Conservation (phyloP, 1,284 basidiomycete species). For the Termitomyces sp. region DNA sequence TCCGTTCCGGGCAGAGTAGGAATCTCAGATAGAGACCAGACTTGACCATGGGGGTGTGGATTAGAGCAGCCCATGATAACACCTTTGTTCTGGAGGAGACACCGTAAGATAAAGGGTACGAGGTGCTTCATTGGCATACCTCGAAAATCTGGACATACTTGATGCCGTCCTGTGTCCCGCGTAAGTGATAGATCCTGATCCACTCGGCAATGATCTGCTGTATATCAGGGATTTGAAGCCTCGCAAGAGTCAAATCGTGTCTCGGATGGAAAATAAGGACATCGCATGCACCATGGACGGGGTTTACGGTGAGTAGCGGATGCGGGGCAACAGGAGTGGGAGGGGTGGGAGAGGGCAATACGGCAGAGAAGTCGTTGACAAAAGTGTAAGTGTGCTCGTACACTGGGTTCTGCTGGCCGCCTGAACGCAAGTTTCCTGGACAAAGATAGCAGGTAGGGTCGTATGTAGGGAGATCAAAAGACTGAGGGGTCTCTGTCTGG, state of each 20-base stretch:
- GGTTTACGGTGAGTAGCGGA: constrained; percentile 63
- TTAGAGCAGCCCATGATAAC: constrained; percentile 96
- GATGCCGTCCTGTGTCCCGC: constrained; percentile 63
- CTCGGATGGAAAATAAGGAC: constrained; percentile 88
- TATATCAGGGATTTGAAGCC: constrained; percentile 62
- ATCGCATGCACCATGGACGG: constrained; percentile 83
- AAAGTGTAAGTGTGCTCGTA: constrained; percentile 75
- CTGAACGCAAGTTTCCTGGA: constrained; percentile 81
- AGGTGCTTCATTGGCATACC: constrained; percentile 34
- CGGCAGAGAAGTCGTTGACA: constrained; percentile 84
- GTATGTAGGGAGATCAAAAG: constrained; percentile 54
- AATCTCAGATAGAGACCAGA: constrained; percentile 78
- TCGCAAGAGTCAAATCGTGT: constrained; percentile 88
- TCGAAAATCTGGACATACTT: constrained; percentile 88
- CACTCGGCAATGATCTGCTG: constrained; percentile 72
- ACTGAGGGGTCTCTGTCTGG: constrained; percentile 68
- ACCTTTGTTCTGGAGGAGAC: constrained; percentile 75
- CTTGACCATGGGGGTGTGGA: constrained; percentile 93
- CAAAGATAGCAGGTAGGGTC: constrained; percentile 88
- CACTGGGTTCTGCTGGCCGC: constrained; percentile 64
- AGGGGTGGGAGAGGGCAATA: constrained; percentile 59
- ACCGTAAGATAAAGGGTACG: background rate
- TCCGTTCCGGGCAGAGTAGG: constrained; percentile 71
- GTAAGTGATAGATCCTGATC: constrained; percentile 59
- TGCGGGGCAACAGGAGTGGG: constrained; percentile 43